Evolutionary conservation across 148 eudicot genomes (phyloP), one percentile per base, ranked within the genome.

Genomic region (Vaccinium corymbosum): DNA sequence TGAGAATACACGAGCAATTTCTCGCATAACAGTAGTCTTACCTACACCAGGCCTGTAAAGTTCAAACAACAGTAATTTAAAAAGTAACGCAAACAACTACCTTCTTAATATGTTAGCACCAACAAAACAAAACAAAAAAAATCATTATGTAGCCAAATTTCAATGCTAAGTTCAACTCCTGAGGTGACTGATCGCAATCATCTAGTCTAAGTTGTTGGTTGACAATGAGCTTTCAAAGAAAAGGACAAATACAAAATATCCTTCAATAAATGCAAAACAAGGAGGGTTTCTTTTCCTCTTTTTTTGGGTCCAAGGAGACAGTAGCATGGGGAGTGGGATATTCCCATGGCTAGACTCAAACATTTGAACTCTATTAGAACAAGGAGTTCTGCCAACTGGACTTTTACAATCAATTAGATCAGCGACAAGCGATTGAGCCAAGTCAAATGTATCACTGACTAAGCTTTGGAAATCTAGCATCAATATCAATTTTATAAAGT

Each of bases 11-110:
- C 88, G 89, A 56, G 92, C 78, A 73, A 90, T 88, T 76, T 88
- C 92, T 84, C 92, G 85, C 88, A 90, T 82, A 56, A 90, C 90
- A 48, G 92, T 90, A 81, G 92, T 90, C 70, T 90, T 90, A 53
- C 92, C 92, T n/a, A 89, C 88, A 38, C 92, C 92, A 64, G 92
- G 92, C 85, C 92, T 90, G 90, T 73, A 79, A 77, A 22, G 80
- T 49, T 53, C 13, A 84, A 78, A 7, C 25, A 19, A 77, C 72
- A 57, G 17, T 14, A 68, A 83, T 78, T 32, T 42, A 25, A 79
- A 38, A 55, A 56, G 32, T 17, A 27, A 15, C 16, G 19, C 13
- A 38, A 7, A 17, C 3, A 74, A 9, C 32, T 62, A 4, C n/a
- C 22, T n/a, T 32, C 20, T 52, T 17, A 42, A 51, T 57, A 51